Percentiles rank a stretch among this genome's conserved stretches.
These are phyloP conservation scores for Triglochin maritima DNA, from an alignment of 106 monocot genomes.

Conservation along the genomic window DNA sequence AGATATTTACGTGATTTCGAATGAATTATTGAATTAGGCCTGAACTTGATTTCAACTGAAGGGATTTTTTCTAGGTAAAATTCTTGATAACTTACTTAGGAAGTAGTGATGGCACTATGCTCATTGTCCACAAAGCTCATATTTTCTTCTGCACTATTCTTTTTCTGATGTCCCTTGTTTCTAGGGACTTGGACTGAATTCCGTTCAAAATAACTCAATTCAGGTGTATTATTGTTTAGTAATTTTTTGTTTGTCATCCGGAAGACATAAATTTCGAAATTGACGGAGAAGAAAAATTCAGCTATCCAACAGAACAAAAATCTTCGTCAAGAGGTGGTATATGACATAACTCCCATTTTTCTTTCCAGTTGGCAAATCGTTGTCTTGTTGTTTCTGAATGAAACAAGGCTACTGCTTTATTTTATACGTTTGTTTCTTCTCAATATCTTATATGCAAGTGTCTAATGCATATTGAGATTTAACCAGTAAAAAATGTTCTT, in stretches of 20 bases:
- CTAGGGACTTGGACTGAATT: background rate
- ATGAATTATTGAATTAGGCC: too few species aligned
- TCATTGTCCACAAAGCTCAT: background rate
- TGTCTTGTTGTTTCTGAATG: background rate
- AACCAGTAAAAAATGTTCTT: too few species aligned
- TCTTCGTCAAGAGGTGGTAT: conserved; percentile 12
- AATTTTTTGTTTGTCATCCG: background rate
- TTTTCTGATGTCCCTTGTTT: background rate
- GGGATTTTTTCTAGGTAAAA: background rate
- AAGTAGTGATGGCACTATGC: too few species aligned
- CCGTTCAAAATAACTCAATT: background rate
- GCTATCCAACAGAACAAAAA: conserved; percentile 6
- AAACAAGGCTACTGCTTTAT: background rate
- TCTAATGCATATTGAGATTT: background rate
- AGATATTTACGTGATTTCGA: too few species aligned
- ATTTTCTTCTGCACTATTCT: background rate
- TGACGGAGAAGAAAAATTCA: conserved; percentile 14
- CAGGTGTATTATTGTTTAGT: background rate
- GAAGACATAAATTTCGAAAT: conserved; percentile 8
- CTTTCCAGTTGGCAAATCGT: background rate
- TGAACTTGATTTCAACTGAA: too few species aligned
- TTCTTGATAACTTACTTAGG: background rate
- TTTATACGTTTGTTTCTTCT: background rate
- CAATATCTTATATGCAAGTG: background rate
- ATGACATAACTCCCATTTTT: background rate